Conservation (phyloP, 2,329 filamentous ascomycete species). For the Claviceps arundinis region DNA sequence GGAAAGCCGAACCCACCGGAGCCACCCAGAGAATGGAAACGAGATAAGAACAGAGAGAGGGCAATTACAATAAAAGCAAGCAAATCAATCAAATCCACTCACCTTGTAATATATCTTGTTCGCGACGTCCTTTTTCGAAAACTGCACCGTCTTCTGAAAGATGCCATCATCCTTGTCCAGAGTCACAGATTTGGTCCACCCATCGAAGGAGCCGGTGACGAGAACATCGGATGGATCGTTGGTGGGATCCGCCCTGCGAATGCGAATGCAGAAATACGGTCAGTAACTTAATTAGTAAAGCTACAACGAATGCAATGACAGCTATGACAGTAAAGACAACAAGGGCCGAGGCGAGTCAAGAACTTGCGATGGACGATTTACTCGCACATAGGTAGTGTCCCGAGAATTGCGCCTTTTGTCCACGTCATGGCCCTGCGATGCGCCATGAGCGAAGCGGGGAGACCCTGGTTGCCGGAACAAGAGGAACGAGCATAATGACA, state of each 20-base stretch:
- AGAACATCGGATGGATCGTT: conserved; percentile 54
- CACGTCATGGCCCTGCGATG: background rate
- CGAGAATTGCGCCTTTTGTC: too few species aligned
- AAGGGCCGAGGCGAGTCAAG: background rate
- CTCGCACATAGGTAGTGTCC: background rate
- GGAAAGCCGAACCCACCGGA: background rate
- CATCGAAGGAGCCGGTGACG: conserved; percentile 91
- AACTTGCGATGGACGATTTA: background rate
- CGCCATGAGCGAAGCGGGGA: background rate
- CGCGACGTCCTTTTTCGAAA: conserved; percentile 39
- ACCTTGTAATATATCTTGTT: conserved; percentile 94
- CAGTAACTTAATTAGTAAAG: too few species aligned
- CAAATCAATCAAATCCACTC: conserved; percentile 17
- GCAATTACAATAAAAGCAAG: background rate
- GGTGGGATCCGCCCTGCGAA: conserved; percentile 64
- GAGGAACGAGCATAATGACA: too few species aligned
- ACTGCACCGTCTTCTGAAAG: conserved; percentile 70
- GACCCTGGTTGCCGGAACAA: background rate
- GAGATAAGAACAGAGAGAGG: background rate
- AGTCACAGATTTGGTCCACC: conserved; percentile 79
- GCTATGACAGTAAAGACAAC: too few species aligned
- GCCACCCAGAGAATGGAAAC: background rate
- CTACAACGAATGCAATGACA: too few species aligned
- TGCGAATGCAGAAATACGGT: conserved; percentile 1
- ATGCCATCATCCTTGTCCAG: conserved; percentile 60